A percentile compares a stretch with the other conserved stretches of the same genome.
Conservation (phyloP, 2,329 filamentous ascomycete species). For the Ophiostoma ips region DNA sequence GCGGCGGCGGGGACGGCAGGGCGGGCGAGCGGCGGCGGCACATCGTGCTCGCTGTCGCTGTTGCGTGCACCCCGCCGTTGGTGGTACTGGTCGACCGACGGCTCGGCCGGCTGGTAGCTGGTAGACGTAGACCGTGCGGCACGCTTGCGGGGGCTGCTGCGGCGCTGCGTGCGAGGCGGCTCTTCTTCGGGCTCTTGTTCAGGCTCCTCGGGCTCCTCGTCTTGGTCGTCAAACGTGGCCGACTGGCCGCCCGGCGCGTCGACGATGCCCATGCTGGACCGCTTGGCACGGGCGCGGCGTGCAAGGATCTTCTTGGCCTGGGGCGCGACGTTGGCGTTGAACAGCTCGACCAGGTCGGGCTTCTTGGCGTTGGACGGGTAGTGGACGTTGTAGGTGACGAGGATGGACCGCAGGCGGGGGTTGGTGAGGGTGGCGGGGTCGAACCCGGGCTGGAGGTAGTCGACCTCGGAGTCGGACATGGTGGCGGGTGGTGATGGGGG, state of each 20-base stretch:
- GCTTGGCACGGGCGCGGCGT: constrained; percentile 63
- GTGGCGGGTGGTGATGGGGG: constrained; percentile 6
- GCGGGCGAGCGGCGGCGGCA: constrained; percentile 17
- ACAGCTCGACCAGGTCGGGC: constrained; percentile 68
- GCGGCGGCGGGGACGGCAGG: constrained; percentile 29
- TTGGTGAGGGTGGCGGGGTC: constrained; percentile 74
- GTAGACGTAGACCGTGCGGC: constrained; percentile 36
- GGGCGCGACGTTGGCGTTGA: constrained; percentile 64
- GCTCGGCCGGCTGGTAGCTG: constrained; percentile 32
- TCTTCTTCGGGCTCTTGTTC: constrained; percentile 13
- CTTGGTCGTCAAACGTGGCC: constrained; percentile 25
- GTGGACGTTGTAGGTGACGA: constrained; percentile 73
- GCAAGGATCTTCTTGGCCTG: constrained; percentile 64
- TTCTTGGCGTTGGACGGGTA: constrained; percentile 92
- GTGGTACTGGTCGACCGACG: constrained; percentile 15
- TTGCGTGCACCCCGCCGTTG: constrained; percentile 22
- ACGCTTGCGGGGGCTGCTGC: constrained; percentile 38
- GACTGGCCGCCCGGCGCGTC: constrained; percentile 28
- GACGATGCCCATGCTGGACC: constrained; percentile 74
- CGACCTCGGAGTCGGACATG: constrained; percentile 56
- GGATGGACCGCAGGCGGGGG: constrained; percentile 75
- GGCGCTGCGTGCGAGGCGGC: constrained; percentile 18
- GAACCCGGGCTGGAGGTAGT: constrained; percentile 79
- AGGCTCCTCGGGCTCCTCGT: constrained; percentile 33
- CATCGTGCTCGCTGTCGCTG: constrained; percentile 38